These are phyloP conservation scores for Sclerotinia sclerotiorum DNA, from an alignment of 2,329 filamentous ascomycete genomes.

Conservation along the genomic window DNA sequence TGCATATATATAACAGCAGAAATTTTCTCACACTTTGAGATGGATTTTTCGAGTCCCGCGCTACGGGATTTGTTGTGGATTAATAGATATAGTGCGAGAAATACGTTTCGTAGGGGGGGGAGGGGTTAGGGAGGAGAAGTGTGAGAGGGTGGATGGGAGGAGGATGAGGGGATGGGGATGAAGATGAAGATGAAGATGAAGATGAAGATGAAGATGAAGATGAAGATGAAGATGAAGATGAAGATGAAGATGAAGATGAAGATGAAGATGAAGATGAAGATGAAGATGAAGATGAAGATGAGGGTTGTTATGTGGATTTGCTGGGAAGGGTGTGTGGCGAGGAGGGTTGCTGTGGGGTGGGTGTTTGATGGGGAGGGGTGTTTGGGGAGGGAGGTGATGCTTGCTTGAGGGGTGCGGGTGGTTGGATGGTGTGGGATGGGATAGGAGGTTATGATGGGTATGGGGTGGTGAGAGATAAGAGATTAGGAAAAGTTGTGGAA, in stretches of 20 bases:
- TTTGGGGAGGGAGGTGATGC: neutral
- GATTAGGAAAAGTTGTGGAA: too few species aligned
- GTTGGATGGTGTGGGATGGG: too few species aligned
- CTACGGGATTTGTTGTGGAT: neutral
- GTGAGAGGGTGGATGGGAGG: neutral
- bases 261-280: too few species aligned
- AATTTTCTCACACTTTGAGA: neutral
- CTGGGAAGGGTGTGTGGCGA: neutral
- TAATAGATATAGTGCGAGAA: neutral
- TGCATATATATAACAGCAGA: rapidly evolving
- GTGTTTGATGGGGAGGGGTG: neutral
- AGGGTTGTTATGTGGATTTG: conserved; percentile 9
- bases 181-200: too few species aligned
- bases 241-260: too few species aligned
- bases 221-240: too few species aligned
- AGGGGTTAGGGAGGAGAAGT: neutral
- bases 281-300: neutral
- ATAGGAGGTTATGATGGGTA: too few species aligned
- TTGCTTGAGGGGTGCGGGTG: neutral
- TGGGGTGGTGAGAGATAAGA: too few species aligned
- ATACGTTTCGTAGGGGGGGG: neutral
- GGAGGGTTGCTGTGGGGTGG: neutral
- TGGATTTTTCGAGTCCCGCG: neutral
- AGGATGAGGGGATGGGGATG: too few species aligned
- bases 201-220: too few species aligned